Evolutionary conservation across 2,329 filamentous ascomycete genomes (phyloP).

Genomic region (Fusarium anthophilum): DNA sequence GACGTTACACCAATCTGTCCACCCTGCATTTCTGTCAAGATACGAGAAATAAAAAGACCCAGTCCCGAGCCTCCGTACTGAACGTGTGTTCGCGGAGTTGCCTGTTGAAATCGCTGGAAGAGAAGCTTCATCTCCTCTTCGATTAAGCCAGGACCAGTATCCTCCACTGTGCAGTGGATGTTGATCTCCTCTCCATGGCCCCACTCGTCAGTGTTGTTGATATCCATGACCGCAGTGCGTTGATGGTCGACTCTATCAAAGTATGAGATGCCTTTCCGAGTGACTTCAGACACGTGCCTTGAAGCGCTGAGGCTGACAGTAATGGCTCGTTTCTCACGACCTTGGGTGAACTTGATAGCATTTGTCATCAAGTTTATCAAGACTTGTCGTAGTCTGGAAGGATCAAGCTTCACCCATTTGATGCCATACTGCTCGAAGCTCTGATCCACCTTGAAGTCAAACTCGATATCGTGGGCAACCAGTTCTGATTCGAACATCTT

Average conservation of each 20-base stretch:
- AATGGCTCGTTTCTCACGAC: constrained; percentile 67
- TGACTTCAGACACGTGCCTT: constrained; percentile 56
- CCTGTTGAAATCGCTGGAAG: constrained; percentile 75
- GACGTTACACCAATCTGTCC: constrained; percentile 80
- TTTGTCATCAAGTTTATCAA: constrained; percentile 80
- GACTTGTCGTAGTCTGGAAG: constrained; percentile 77
- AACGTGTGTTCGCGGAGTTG: constrained; percentile 74
- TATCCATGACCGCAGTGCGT: constrained; percentile 48
- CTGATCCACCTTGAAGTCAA: constrained; percentile 74
- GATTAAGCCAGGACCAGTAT: constrained; percentile 74
- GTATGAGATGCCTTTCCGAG: constrained; percentile 55
- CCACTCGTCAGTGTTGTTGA: constrained; percentile 71
- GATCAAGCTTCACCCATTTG: constrained; percentile 79
- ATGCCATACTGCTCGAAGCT: constrained; percentile 72
- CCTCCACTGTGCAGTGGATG: constrained; percentile 76
- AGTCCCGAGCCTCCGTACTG: constrained; percentile 77
- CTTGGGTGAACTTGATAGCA: constrained; percentile 72
- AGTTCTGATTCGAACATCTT: constrained; percentile 86
- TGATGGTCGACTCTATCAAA: constrained; percentile 57
- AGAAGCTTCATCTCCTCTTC: constrained; percentile 72
- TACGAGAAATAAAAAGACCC: constrained; percentile 79
- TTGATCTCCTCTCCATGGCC: constrained; percentile 76
- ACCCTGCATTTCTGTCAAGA: constrained; percentile 79
- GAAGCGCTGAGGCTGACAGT: constrained; percentile 73
- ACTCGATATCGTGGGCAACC: constrained; percentile 74